Base-by-base conservation (phyloP, 2,329 filamentous ascomycete species). In the Penicillium freii region DNA sequence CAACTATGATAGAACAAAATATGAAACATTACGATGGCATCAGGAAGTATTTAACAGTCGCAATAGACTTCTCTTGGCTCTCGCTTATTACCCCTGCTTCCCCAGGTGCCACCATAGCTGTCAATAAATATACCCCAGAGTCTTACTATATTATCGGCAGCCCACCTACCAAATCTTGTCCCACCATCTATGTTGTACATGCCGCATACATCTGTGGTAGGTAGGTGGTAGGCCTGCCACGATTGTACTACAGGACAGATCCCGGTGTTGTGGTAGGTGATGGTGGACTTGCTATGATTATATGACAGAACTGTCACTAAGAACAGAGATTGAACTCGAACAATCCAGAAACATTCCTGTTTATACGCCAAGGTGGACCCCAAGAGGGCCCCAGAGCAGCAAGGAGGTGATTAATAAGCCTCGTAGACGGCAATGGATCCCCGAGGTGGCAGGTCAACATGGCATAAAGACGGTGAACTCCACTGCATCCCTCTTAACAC, bases 341-440 rank as follows among this genome's bases (percentile, higher is more conserved):
- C 8, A 34, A 29, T 29, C 25, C 15, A 42, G 48, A 42, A 51
- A 51, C 36, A 21, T n/a, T 27, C 25, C 5, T 13, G 2, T 23
- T 42, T 43, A n/a, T 46, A 33, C 44, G 29, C 19, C 44, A 33
- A 47, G 5, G 45, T 36, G 45, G 31, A 47, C 38, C 44, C 31
- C 21, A 42, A 33, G 11, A 33, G 21, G 23, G 40, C 23, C 8
- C 13, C 13, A 21, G 54, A 4, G 45, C 54, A 57, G 64, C 62
- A 65, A 62, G 62, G 58, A 60, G 62, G 57, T 61, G 63, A 57
- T 66, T 61, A 66, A 57, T 66, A 64, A 66, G 54, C 62, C 36
- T 19, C 36, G 51, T 27, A 33, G 15, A 51, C 19, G 47, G 40
- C 40, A 31, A 45, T 45, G 44, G 45, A 36, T n/a, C 31, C 27